These are phyloP conservation scores for Neocallimastix lanati DNA, from an alignment of 192 early-diverging fungal genomes.

Conservation along the genomic window DNA sequence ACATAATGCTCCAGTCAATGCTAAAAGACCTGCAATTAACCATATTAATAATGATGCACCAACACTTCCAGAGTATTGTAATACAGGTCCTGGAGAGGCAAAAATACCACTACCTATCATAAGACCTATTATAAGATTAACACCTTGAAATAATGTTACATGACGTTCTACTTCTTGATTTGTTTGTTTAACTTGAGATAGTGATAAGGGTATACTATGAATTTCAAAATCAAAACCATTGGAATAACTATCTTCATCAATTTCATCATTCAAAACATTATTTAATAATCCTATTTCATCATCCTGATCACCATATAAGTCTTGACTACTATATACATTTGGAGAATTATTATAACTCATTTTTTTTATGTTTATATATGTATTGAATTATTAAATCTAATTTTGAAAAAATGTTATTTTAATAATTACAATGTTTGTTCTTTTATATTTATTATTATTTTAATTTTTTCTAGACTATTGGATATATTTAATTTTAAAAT, in stretches of 20 bases:
- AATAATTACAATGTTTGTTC: no score
- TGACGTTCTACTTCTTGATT: background rate
- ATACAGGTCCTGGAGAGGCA: conserved; percentile 55
- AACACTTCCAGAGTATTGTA: conserved; percentile 38
- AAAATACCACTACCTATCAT: conserved; percentile 72
- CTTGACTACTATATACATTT: background rate
- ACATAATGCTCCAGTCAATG: conserved; percentile 62
- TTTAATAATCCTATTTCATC: background rate
- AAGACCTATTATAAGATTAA: conserved; percentile 46
- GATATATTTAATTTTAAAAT: no score
- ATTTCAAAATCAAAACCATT: background rate
- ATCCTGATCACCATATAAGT: background rate
- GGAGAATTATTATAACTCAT: background rate
- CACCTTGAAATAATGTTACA: conserved; percentile 17
- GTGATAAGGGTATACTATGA: background rate
- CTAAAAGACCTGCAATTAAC: conserved; percentile 50
- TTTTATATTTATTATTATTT: no score
- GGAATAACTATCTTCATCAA: background rate
- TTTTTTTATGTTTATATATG: no score
- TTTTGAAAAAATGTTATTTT: no score
- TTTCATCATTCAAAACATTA: background rate
- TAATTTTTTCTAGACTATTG: no score
- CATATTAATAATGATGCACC: conserved; percentile 58
- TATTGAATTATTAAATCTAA: no score
- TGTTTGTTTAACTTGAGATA: background rate